Percentiles rank a stretch among this genome's conserved stretches.
phyloP scores from a whole-genome alignment of 2,329 filamentous ascomycete genomes.

The Colletotrichum tropicale region DNA sequence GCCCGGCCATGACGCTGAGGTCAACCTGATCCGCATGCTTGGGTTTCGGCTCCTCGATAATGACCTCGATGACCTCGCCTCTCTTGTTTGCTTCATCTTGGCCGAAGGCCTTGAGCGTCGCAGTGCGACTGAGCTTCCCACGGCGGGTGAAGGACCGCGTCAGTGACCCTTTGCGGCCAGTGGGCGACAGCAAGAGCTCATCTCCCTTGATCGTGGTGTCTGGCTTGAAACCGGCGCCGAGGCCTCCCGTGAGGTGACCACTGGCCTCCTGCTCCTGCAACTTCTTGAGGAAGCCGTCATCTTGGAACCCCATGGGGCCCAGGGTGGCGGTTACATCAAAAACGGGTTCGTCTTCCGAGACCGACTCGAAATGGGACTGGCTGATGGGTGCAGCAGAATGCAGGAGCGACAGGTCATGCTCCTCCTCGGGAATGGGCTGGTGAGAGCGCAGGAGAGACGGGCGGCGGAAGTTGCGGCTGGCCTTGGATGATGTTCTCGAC shows the following conservation, averaged over 20 bases:
- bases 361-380: conserved; percentile 34
- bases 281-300: conserved; percentile 47
- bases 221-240: conserved; percentile 58
- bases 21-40: conserved; percentile 44
- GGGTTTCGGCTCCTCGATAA: conserved; percentile 44
- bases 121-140: conserved; percentile 30
- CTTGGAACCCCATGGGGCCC: conserved; percentile 47
- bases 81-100: conserved; percentile 64
- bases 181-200: conserved; percentile 49
- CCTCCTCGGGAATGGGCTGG: conserved; percentile 41
- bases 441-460: conserved; percentile 26
- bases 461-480: conserved; percentile 28
- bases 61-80: conserved; percentile 64
- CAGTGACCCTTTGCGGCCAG: conserved; percentile 36
- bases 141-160: conserved; percentile 47
- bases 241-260: conserved; percentile 61
- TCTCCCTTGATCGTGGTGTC: conserved; percentile 51
- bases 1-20: conserved; percentile 55
- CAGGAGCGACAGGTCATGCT: conserved; percentile 48
- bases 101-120: conserved; percentile 53
- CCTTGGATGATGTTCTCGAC: conserved; percentile 25
- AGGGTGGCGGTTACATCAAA: conserved; percentile 53
- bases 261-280: conserved; percentile 58
- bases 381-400: conserved; percentile 44
- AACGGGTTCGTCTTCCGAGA: conserved; percentile 30